Percentiles rank a stretch among this genome's conserved stretches.
Evolutionary conservation across 2,329 filamentous ascomycete genomes (phyloP).

Genomic region (Bipolaris bicolor): DNA sequence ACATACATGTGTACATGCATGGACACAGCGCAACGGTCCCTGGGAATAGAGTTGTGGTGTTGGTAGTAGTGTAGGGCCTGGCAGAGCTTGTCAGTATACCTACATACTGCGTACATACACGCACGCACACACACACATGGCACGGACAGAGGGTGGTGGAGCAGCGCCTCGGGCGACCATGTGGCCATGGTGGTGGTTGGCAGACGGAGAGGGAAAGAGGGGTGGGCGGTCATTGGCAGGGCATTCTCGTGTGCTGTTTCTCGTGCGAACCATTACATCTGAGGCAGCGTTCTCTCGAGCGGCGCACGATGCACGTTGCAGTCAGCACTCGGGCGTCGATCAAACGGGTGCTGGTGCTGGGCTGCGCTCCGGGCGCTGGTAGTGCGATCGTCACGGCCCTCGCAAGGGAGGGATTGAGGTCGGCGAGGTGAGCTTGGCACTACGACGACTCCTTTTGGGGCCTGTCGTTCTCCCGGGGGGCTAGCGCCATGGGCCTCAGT

Average conservation of each 20-base stretch:
- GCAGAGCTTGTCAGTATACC: neutral
- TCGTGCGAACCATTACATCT: constrained; percentile 7
- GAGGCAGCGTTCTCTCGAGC: constrained; percentile 17
- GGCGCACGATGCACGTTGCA: constrained; percentile 42
- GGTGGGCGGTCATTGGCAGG: neutral
- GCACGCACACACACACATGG: no score
- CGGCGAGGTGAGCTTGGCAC: constrained; percentile 46
- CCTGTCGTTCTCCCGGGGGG: constrained; percentile 30
- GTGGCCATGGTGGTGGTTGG: no score
- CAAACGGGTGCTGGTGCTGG: constrained; percentile 49
- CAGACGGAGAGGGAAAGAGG: no score
- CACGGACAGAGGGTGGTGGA: no score
- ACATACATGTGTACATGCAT: neutral
- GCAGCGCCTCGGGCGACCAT: no score
- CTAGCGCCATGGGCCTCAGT: constrained; percentile 21
- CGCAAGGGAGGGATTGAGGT: constrained; percentile 38
- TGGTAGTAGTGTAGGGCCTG: neutral
- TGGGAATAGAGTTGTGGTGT: constrained; percentile 8
- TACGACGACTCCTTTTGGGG: constrained; percentile 34
- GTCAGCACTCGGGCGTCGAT: constrained; percentile 42
- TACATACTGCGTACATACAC: no score
- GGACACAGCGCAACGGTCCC: constrained; percentile 9
- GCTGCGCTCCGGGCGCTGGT: constrained; percentile 38
- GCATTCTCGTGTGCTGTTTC: constrained; percentile 8
- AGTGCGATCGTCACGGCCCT: constrained; percentile 42